A percentile compares a stretch with the other conserved stretches of the same genome.
Conservation (phyloP, 2,329 filamentous ascomycete genomes). For the Periconia sp. region DNA sequence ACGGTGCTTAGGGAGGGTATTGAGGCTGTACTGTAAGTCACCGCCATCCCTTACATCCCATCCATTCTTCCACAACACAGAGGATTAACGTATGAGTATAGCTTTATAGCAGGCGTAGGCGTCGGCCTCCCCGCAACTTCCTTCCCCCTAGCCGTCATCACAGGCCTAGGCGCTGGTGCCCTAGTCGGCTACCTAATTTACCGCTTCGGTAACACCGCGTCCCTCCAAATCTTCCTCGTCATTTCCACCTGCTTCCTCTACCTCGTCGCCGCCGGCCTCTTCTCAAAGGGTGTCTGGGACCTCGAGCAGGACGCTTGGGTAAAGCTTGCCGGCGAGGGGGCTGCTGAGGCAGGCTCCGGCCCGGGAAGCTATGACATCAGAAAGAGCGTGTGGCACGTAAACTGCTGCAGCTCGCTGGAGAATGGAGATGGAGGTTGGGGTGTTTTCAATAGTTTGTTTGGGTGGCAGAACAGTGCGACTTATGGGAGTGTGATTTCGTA, state of each 20-base stretch:
- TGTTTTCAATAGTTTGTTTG: conserved; percentile 83
- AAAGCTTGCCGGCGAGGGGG: conserved; percentile 67
- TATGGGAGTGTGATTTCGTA: conserved; percentile 87
- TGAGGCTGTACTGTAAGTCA: conserved; percentile 73
- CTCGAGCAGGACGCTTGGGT: conserved; percentile 75
- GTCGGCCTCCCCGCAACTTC: conserved; percentile 76
- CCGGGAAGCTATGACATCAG: conserved; percentile 81
- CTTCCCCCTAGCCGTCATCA: conserved; percentile 77
- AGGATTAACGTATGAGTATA: not conserved
- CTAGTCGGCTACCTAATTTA: conserved; percentile 78
- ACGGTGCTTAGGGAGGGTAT: conserved; percentile 87
- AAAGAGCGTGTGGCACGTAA: conserved; percentile 81
- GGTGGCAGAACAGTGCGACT: conserved; percentile 88
- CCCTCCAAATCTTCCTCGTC: conserved; percentile 79
- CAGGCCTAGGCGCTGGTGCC: conserved; percentile 71
- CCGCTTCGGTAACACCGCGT: conserved; percentile 70
- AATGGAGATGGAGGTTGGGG: conserved; percentile 83
- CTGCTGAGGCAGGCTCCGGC: conserved; percentile 67
- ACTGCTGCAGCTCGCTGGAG: conserved; percentile 77
- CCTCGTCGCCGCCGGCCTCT: conserved; percentile 81
- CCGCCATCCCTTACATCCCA: not conserved
- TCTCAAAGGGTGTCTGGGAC: conserved; percentile 77
- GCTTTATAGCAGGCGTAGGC: conserved; percentile 81
- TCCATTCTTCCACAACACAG: not conserved
- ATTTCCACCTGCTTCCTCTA: conserved; percentile 83